A percentile compares a stretch with the other conserved stretches of the same genome.
Conservation (phyloP, 495 filamentous ascomycete species). For the Immersiella caudata region DNA sequence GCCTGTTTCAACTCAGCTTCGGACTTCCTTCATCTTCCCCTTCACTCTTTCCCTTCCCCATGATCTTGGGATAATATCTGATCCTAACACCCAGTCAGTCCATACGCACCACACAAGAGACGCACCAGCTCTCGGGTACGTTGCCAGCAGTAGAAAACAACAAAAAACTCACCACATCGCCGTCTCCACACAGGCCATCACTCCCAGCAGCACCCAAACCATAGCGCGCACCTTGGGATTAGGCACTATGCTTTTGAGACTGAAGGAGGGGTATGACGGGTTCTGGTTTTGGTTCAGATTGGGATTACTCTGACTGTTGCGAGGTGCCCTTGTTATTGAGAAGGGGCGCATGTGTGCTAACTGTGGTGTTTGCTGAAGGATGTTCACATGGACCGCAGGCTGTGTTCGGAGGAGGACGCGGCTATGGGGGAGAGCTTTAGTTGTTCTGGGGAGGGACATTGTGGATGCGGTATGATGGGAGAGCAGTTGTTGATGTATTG, state of each 20-base stretch:
- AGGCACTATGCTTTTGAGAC: constrained; percentile 15
- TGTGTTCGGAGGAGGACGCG: background rate
- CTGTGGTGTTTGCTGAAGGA: background rate
- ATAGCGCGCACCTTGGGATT: constrained; percentile 23
- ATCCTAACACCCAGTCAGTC: background rate
- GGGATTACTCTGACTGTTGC: background rate
- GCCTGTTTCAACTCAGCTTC: background rate
- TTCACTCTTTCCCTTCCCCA: background rate
- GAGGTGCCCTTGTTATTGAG: constrained; percentile 6
- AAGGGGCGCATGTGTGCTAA: background rate
- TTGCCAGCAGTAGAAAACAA: background rate
- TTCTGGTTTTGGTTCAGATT: constrained; percentile 6
- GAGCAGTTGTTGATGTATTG: background rate
- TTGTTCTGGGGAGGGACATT: background rate
- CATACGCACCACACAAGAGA: background rate
- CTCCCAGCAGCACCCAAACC: constrained; percentile 6
- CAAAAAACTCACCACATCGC: constrained; percentile 8
- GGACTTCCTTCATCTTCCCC: background rate
- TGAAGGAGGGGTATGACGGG: constrained; percentile 21
- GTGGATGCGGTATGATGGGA: background rate
- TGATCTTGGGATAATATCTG: background rate
- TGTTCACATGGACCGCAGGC: background rate
- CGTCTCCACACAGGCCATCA: background rate
- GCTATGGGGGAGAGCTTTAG: background rate
- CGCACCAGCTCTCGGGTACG: too few species aligned